phyloP scores from a whole-genome alignment of 1,284 basidiomycete genomes.

The Puccinia hordei region DNA sequence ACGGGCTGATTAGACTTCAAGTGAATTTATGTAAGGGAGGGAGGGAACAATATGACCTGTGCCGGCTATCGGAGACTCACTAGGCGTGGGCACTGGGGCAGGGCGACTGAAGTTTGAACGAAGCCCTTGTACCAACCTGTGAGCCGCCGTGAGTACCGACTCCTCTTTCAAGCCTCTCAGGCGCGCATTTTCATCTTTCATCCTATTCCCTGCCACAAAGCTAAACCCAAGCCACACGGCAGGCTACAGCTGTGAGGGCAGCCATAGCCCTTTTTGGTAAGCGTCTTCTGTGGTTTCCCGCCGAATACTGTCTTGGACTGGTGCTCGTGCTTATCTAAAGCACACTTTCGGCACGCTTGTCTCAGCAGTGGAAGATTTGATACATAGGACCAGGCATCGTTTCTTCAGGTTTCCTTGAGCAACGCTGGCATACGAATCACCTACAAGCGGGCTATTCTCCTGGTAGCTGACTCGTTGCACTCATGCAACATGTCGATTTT shows the following conservation, averaged over 20 bases:
- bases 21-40: neutral
- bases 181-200: neutral
- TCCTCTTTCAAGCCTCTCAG: neutral
- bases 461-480: neutral
- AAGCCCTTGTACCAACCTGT: neutral
- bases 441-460: neutral
- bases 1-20: neutral
- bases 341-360: neutral
- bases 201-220: neutral
- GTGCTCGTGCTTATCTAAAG: conserved; percentile 1
- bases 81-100: neutral
- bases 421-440: neutral
- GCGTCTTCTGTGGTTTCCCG: neutral
- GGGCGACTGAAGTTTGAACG: neutral
- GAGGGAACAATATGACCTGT: conserved; percentile 4
- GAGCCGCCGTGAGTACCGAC: neutral
- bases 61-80: neutral
- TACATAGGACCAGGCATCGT: neutral
- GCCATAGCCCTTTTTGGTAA: neutral
- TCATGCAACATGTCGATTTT: conserved; percentile 14
- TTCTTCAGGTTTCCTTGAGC: neutral
- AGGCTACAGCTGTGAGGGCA: neutral
- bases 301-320: neutral
- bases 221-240: neutral
- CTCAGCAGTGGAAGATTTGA: neutral